Base-by-base conservation (phyloP, 1,284 basidiomycete genomes). In the Melampsora larici-populina region DNA sequence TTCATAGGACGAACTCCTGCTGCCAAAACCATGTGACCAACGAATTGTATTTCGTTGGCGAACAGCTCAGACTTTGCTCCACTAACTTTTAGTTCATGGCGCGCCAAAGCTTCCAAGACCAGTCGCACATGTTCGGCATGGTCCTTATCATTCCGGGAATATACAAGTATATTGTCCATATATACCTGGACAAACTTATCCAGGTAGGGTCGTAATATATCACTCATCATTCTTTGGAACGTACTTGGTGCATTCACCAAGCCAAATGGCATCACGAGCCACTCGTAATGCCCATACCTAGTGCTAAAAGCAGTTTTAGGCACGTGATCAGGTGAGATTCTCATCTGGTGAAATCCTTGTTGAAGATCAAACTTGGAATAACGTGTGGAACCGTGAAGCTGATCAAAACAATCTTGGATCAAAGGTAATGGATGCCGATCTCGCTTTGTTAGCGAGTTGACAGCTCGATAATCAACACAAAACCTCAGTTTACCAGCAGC, bases 251-350 rank as follows among this genome's bases (percentile, higher is more conserved):
- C 62, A 29, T 73, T 73, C 2, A 46, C 36, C 2, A 73, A 21
- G 2, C 62, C 71, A 73, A 73, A 73, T 11, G 74, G 74, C 74
- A 77, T 77, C 13, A 77, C 66, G n/a, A n/a, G n/a, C n/a, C n/a
- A n/a, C n/a, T n/a, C n/a, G n/a, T n/a, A n/a, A n/a, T n/a, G n/a
- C n/a, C n/a, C n/a, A n/a, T n/a, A n/a, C n/a, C n/a, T n/a, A n/a
- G n/a, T n/a, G n/a, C 65, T 26, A 6, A 69, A 69, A 5, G 67
- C 43, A 8, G 67, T 48, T 49, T 69, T 69, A 24, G 65, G 65
- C 7, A 68, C 65, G 24, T 68, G 21, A 4, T 9, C 8, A n/a
- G 31, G 17, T 13, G 43, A 43, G 29, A 69, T 49, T 48, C 26
- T 69, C 43, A 48, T 49, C 46, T 69, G 65, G 33, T 69, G 67